Percentiles rank a stretch among this genome's conserved stretches.
Evolutionary conservation across 2,329 filamentous ascomycete genomes (phyloP).

Genomic region (Paraphoma sp.): DNA sequence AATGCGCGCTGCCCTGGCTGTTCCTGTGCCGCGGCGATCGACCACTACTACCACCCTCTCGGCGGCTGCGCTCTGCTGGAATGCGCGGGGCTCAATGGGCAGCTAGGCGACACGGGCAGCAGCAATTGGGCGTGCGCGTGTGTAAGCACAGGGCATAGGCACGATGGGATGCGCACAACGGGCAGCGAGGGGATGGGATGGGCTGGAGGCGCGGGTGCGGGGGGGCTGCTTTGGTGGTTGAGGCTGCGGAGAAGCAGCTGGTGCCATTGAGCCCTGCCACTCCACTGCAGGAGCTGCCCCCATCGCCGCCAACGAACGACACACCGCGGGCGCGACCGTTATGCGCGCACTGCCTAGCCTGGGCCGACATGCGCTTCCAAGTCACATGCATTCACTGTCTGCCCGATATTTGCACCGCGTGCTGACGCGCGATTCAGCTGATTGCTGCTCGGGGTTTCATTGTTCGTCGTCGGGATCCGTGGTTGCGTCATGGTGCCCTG

Average conservation of each 20-base stretch:
- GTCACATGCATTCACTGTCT: background rate
- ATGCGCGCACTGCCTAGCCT: background rate
- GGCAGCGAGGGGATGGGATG: background rate
- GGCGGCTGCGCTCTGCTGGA: slow-evolving; percentile 7
- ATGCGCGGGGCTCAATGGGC: slow-evolving; percentile 15
- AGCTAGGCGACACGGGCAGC: slow-evolving; percentile 5
- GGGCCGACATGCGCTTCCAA: background rate
- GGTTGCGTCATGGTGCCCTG: slow-evolving; percentile 18
- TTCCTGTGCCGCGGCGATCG: slow-evolving; percentile 2
- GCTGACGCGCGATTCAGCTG: background rate
- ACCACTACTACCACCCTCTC: background rate
- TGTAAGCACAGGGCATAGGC: slow-evolving; percentile 11
- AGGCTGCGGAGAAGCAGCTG: background rate
- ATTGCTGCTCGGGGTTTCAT: background rate
- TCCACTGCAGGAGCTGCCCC: background rate
- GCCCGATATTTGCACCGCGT: background rate
- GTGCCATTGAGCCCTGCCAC: background rate
- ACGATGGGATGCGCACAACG: slow-evolving; percentile 6
- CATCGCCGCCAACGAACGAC: background rate
- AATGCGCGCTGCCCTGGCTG: slow-evolving; percentile 5
- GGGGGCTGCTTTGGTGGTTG: background rate
- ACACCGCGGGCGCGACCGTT: background rate
- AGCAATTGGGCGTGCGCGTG: slow-evolving; percentile 14
- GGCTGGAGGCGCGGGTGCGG: background rate
- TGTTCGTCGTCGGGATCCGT: background rate